Conservation (phyloP, 345 rosid species). For the Arabidopsis suecica region DNA sequence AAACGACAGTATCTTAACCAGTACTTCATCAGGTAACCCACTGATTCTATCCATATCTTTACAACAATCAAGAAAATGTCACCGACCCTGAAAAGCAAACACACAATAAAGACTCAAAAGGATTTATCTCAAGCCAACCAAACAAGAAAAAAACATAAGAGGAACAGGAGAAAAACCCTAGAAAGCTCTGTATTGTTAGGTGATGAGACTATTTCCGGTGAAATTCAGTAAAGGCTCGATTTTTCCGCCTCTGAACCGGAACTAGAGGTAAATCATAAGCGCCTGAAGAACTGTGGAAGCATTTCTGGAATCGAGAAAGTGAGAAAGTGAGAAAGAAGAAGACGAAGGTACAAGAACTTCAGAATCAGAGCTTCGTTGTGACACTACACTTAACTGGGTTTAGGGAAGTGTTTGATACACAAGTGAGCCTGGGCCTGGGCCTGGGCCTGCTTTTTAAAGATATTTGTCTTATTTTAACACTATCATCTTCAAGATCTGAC, state of each 20-base stretch:
- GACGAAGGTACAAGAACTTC: too few species aligned
- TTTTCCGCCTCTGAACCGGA: too few species aligned
- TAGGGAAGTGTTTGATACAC: too few species aligned
- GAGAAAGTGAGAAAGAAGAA: too few species aligned
- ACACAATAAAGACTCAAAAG: neutral
- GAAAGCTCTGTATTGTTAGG: neutral
- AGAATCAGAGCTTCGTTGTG: neutral
- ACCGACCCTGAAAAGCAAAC: neutral
- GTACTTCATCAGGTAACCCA: neutral
- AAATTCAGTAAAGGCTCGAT: too few species aligned
- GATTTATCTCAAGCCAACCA: neutral
- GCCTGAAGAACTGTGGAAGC: too few species aligned
- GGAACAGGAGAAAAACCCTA: slow-evolving; percentile 12
- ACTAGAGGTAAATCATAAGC: too few species aligned
- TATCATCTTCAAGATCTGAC: slow-evolving; percentile 3
- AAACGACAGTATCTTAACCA: slow-evolving; percentile 11
- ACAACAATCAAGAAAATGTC: neutral
- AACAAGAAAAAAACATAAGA: neutral
- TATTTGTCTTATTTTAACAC: neutral
- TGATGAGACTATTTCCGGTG: too few species aligned
- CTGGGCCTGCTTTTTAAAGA: neutral
- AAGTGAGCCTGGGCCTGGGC: neutral
- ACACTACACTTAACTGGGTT: neutral
- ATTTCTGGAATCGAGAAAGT: too few species aligned
- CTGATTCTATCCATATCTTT: slow-evolving; percentile 10